Base-by-base conservation (phyloP, 192 early-diverging fungal species). In the Podila horticola region DNA sequence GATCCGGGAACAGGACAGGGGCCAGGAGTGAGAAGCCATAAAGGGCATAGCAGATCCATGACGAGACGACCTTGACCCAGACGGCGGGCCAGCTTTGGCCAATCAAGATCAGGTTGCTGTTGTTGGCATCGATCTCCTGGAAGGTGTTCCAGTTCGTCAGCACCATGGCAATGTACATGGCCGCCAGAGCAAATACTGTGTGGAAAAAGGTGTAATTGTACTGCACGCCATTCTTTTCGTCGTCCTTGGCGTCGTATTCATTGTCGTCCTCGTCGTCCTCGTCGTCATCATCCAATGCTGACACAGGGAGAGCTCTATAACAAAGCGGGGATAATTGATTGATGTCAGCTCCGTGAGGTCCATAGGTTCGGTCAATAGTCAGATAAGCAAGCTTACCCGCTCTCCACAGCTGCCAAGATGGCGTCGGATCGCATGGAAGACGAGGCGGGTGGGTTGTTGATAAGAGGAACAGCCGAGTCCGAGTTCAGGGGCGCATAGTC, bases 131-230 rank as follows among this genome's bases (percentile, higher is more conserved):
- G 10, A 50, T 55, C 28, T 74, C 48, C 41, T 62, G 15, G 28
- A 71, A 69, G 6, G 82, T 85, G 58, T 86, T 91, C 94, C 93
- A 94, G 76, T 94, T 94, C 1, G 96, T 98, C 64, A 98, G 76
- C 45, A 97, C 88, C 96, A 98, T 97, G 0, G 95, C 92, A 15
- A 96, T 90, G 74, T 99, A 99, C 94, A 97, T 97, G 33, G 94
- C 89, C 2, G 93, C 95, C 49, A 96, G 83, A 55, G 92, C 90
- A 84, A 99, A 98, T 36, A 98, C 91, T 15, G 96, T 55, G 76
- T 98, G 96, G 88, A 99, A 97, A 82, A 96, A 96, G 13, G 94
- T 84, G 82, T 97, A 97, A 83, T 88, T 96, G 82, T 97, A 97
- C 59, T 92, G 88, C 22, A 92, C 90, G 13, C 95, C 95, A 51